These are phyloP conservation scores for Psilocybe subaeruginosa DNA, from an alignment of 768 basidiomycete genomes.

Conservation along the genomic window DNA sequence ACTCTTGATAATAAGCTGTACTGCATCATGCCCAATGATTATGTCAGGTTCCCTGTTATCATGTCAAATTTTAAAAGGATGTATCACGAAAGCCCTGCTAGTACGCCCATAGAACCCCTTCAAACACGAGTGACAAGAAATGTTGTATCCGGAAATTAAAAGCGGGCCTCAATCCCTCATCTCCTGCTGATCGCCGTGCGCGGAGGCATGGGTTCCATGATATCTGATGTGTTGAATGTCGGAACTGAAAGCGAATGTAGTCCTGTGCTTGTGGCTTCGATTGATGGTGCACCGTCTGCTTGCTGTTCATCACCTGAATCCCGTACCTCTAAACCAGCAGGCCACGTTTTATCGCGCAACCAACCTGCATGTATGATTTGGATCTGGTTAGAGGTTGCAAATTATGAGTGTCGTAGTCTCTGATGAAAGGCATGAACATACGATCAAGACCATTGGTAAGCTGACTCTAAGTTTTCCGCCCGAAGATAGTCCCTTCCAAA, in stretches of 20 bases:
- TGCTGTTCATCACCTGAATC: constrained; percentile 59
- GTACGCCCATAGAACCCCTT: background rate
- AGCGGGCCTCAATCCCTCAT: background rate
- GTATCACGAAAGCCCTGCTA: background rate
- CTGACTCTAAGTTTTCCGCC: constrained; percentile 61
- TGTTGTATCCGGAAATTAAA: background rate
- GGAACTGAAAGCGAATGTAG: background rate
- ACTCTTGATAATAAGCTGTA: background rate
- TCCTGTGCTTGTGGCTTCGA: background rate
- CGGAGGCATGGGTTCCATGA: constrained; percentile 9
- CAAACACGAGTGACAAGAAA: background rate
- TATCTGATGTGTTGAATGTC: constrained; percentile 1
- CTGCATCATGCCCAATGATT: constrained; percentile 1
- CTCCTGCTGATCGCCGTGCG: constrained; percentile 2
- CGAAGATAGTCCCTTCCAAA: constrained; percentile 64
- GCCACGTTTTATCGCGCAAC: constrained; percentile 81
- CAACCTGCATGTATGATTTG: constrained; percentile 76
- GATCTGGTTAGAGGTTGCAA: constrained; percentile 47
- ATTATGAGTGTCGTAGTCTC: constrained; percentile 11
- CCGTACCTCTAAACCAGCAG: constrained; percentile 58
- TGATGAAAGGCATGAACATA: constrained; percentile 38
- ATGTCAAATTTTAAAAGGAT: background rate
- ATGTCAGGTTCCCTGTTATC: background rate
- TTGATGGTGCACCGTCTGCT: constrained; percentile 4
- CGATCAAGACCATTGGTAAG: constrained; percentile 67